Conservation (phyloP, 176 grass and related monocot genomes). For the Hordeum vulgare region MorexV3_pseudomolecules_assembly NC_058523.1:12245119-12245618, state of each 20-base stretch:
- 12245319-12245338: too few species aligned
- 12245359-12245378: slow-evolving; percentile 60
- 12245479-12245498: neutral
- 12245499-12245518: neutral
- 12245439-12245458: slow-evolving; percentile 28
- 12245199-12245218: too few species aligned
- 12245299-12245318: too few species aligned
- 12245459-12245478: neutral
- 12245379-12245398: slow-evolving; percentile 85
- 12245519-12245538: neutral
- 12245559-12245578: neutral
- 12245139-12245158: too few species aligned
- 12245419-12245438: slow-evolving; percentile 77
- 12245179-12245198: too few species aligned
- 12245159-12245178: too few species aligned
- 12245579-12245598: neutral
- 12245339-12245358: too few species aligned
- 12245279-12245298: too few species aligned
- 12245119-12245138: too few species aligned
- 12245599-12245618: neutral
- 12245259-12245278: too few species aligned
- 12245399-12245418: slow-evolving; percentile 57
- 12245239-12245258: too few species aligned
- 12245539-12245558: neutral
- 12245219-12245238: too few species aligned